These are phyloP conservation scores for Neurospora discreta DNA, from an alignment of 495 filamentous ascomycete species.

Conservation along the genomic window DNA sequence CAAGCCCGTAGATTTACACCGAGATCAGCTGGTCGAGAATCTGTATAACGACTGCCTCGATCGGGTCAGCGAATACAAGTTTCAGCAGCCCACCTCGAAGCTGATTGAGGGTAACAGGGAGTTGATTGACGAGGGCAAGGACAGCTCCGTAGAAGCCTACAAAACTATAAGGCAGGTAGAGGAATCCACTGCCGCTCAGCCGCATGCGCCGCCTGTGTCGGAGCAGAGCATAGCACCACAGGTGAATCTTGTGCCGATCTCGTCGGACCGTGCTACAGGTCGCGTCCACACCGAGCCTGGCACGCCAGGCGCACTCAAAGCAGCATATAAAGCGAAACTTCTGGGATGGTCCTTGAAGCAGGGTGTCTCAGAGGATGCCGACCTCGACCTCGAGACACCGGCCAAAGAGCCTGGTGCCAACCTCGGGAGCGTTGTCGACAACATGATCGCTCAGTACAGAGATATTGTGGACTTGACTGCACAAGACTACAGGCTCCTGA, in stretches of 20 bases:
- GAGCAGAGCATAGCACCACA: constrained; percentile 36
- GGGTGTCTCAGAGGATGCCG: constrained; percentile 48
- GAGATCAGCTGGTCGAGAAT: constrained; percentile 73
- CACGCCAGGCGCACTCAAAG: constrained; percentile 46
- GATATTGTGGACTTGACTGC: constrained; percentile 70
- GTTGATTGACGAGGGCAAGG: constrained; percentile 71
- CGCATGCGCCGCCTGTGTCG: constrained; percentile 33
- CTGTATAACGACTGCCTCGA: constrained; percentile 92
- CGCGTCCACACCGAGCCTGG: constrained; percentile 47
- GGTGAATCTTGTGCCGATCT: constrained; percentile 45
- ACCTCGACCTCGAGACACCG: constrained; percentile 62
- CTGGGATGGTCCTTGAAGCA: constrained; percentile 75
- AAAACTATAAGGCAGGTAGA: constrained; percentile 64
- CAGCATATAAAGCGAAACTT: constrained; percentile 54
- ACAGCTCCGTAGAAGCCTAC: constrained; percentile 58
- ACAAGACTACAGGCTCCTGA: constrained; percentile 80
- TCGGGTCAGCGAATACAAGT: constrained; percentile 78
- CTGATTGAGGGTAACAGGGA: constrained; percentile 78
- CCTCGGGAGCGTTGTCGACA: constrained; percentile 80
- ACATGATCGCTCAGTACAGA: constrained; percentile 78
- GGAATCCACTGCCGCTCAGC: constrained; percentile 37
- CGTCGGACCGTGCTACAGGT: constrained; percentile 49
- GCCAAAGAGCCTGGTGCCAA: constrained; percentile 53
- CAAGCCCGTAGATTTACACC: constrained; percentile 61
- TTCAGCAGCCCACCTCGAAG: constrained; percentile 52